Evolutionary conservation across 345 rosid genomes (phyloP).

Genomic region (Salix udensis): DNA sequence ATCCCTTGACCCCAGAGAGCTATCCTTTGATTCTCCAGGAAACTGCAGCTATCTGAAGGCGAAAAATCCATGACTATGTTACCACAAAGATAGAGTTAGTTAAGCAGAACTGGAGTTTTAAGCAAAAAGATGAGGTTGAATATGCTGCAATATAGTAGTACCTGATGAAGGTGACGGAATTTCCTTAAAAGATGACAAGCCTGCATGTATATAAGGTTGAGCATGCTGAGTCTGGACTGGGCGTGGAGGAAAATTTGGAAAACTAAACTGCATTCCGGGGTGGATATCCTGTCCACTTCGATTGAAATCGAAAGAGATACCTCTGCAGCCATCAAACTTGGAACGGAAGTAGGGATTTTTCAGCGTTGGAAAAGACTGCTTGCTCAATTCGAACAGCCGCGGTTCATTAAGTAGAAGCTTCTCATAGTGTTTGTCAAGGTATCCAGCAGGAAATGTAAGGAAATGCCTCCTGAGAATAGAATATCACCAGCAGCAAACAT

Average conservation of each 20-base stretch:
- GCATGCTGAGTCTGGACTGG: background rate
- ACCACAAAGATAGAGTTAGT: conserved; percentile 11
- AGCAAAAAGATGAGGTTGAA: background rate
- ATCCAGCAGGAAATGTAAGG: conserved; percentile 40
- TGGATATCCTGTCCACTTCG: background rate
- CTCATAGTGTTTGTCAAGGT: conserved; percentile 41
- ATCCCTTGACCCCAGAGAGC: conserved; percentile 5
- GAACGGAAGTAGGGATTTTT: conserved; percentile 21
- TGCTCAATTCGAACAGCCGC: conserved; percentile 28
- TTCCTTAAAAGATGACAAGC: background rate
- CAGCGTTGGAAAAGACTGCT: conserved; percentile 33
- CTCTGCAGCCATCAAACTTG: background rate
- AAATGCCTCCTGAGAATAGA: conserved; percentile 46
- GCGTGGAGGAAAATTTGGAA: background rate
- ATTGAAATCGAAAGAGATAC: background rate
- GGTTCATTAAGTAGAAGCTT: conserved; percentile 38
- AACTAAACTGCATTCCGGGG: background rate
- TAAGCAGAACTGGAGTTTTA: background rate
- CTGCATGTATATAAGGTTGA: background rate
- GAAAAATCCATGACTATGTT: conserved; percentile 28
- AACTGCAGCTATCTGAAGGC: conserved; percentile 10
- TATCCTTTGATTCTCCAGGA: conserved; percentile 1
- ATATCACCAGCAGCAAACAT: background rate
- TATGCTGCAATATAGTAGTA: background rate
- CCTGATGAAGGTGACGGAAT: conserved; percentile 27